Evolutionary conservation across 2,329 filamentous ascomycete genomes (phyloP).

Genomic region (Hypoxylon sp.): DNA sequence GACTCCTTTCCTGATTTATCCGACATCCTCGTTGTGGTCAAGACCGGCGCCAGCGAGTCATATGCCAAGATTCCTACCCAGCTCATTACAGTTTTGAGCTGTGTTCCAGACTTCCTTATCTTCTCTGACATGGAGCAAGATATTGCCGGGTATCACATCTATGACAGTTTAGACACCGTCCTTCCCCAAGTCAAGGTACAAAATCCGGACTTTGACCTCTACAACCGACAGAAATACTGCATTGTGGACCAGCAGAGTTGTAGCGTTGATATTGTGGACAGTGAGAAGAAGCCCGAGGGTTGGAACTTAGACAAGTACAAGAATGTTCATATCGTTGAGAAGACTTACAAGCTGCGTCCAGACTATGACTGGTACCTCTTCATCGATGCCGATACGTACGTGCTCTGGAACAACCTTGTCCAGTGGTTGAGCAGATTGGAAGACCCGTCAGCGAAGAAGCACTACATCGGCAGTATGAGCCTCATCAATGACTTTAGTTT

Average conservation of each 20-base stretch:
- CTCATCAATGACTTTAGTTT: conserved; percentile 62
- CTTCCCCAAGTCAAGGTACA: conserved; percentile 60
- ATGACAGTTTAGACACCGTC: conserved; percentile 64
- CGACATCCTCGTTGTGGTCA: conserved; percentile 67
- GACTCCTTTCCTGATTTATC: conserved; percentile 61
- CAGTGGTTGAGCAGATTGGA: conserved; percentile 64
- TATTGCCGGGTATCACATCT: conserved; percentile 62
- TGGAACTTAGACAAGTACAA: conserved; percentile 75
- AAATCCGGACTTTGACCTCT: conserved; percentile 67
- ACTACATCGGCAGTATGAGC: conserved; percentile 67
- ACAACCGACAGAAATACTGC: conserved; percentile 63
- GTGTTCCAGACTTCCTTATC: conserved; percentile 66
- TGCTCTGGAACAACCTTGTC: conserved; percentile 67
- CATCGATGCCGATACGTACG: conserved; percentile 72
- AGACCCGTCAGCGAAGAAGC: conserved; percentile 55
- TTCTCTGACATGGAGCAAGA: conserved; percentile 71
- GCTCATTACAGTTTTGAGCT: conserved; percentile 67
- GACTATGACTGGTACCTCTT: conserved; percentile 72
- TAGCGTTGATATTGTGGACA: conserved; percentile 51
- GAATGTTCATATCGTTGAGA: conserved; percentile 72
- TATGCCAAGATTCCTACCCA: conserved; percentile 68
- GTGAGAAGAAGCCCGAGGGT: conserved; percentile 54
- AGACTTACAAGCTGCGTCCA: conserved; percentile 66
- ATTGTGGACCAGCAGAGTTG: conserved; percentile 63
- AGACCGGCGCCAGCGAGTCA: conserved; percentile 71